Percentiles rank a stretch among this genome's conserved stretches.
These are phyloP conservation scores for Paraleonurus japonicus DNA, from an alignment of 257 asterid genomes.

Conservation along the genomic window DNA sequence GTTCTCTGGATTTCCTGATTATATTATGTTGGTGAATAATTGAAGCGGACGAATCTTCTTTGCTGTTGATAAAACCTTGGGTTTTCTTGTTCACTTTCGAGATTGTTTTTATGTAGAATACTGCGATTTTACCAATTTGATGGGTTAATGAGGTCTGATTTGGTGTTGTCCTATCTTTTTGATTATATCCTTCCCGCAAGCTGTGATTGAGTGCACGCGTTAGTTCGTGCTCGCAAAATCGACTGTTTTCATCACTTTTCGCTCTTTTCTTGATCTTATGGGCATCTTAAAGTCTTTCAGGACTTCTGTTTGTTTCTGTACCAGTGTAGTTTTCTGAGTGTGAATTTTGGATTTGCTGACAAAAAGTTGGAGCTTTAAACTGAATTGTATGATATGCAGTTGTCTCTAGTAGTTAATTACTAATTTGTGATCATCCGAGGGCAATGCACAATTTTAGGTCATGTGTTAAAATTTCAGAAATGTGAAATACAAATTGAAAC, in stretches of 20 bases:
- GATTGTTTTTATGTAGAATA: constrained; percentile 17
- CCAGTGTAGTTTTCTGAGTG: background rate
- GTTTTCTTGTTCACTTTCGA: background rate
- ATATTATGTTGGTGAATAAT: constrained; percentile 1
- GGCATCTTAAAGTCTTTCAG: background rate
- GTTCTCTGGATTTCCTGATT: constrained; percentile 4
- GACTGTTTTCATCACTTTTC: background rate
- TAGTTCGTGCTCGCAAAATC: constrained; percentile 20
- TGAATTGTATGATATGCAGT: background rate
- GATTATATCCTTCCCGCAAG: constrained; percentile 1
- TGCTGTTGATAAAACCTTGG: constrained; percentile 6
- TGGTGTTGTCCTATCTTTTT: constrained; percentile 12
- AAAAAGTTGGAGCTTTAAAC: constrained; percentile 11
- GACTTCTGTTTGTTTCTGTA: constrained; percentile 1
- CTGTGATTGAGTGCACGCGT: constrained; percentile 15
- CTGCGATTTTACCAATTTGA: constrained; percentile 18
- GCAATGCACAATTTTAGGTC: constrained; percentile 24
- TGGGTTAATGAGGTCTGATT: constrained; percentile 13
- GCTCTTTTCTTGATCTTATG: background rate
- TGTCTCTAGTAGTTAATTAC: constrained; percentile 6
- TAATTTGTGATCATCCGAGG: constrained; percentile 1
- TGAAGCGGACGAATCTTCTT: constrained; percentile 11
- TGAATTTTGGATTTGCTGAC: constrained; percentile 21
- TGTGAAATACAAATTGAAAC: too few relatives aligned
- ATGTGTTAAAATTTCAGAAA: too few relatives aligned